These are phyloP conservation scores for Lachancea fermentati DNA, from an alignment of 805 yeast genomes.

Conservation along the genomic window DNA sequence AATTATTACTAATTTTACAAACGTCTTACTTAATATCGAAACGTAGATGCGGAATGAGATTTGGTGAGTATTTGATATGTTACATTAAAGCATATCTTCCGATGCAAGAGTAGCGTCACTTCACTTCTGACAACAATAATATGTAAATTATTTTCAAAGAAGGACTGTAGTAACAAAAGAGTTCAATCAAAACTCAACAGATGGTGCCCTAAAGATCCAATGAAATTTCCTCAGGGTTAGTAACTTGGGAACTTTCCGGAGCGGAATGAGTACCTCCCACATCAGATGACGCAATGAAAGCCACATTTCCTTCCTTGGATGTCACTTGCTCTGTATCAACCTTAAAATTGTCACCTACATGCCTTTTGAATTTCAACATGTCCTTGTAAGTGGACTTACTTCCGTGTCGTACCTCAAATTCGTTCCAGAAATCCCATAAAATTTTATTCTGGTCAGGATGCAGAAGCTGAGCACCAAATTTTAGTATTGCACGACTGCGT, in stretches of 20 bases:
- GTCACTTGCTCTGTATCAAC: slow-evolving; percentile 26
- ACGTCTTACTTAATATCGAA: no score
- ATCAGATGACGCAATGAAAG: slow-evolving; percentile 45
- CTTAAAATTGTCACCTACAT: slow-evolving; percentile 27
- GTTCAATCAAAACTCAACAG: no score
- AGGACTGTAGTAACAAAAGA: no score
- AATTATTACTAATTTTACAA: no score
- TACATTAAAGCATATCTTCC: no score
- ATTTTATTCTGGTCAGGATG: slow-evolving; percentile 30
- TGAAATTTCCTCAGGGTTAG: slow-evolving; percentile 58
- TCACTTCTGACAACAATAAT: no score
- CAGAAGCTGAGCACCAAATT: slow-evolving; percentile 44
- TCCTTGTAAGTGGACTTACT: slow-evolving; percentile 65
- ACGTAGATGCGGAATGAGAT: no score
- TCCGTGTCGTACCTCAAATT: slow-evolving; percentile 70
- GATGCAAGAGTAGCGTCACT: no score
- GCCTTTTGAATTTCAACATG: slow-evolving; percentile 59
- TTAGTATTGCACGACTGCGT: slow-evolving; percentile 60
- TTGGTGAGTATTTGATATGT: no score
- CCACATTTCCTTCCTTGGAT: slow-evolving; percentile 28
- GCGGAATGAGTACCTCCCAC: slow-evolving; percentile 31
- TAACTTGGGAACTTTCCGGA: slow-evolving; percentile 19
- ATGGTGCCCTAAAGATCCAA: slow-evolving; percentile 46
- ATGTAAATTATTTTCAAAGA: no score
- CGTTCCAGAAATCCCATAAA: slow-evolving; percentile 68